Conservation (phyloP, 495 filamentous ascomycete species). For the Elasticomyces elasticus region DNA sequence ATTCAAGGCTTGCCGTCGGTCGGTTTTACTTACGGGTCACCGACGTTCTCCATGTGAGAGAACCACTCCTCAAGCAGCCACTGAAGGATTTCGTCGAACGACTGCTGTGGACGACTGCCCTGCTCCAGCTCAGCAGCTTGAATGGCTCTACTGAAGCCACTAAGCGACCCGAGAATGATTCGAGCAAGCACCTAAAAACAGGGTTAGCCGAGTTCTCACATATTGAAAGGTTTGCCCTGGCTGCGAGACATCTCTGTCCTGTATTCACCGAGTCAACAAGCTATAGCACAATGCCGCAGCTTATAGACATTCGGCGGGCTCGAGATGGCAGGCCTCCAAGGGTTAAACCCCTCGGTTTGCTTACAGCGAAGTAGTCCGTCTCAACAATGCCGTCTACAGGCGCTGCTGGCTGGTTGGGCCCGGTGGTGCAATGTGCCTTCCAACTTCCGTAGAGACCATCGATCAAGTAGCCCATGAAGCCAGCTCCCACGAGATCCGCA, state of each 20-base stretch:
- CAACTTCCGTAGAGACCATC: conserved; percentile 61
- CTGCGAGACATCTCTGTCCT: too few relatives aligned
- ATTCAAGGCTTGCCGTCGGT: too few relatives aligned
- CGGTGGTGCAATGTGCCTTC: conserved; percentile 63
- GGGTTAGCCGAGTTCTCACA: too few relatives aligned
- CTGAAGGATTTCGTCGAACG: conserved; percentile 41
- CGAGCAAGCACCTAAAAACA: too few relatives aligned
- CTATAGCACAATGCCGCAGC: too few relatives aligned
- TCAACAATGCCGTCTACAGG: conserved; percentile 59
- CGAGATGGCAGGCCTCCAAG: too few relatives aligned
- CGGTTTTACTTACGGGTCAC: conserved; percentile 54
- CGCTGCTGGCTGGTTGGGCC: conserved; percentile 55
- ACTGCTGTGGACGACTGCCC: too few relatives aligned
- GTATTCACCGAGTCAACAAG: too few relatives aligned
- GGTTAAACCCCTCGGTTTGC: too few relatives aligned
- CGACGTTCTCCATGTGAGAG: conserved; percentile 70
- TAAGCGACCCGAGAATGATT: conserved; percentile 59
- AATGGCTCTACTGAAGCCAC: conserved; percentile 33
- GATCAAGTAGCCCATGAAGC: conserved; percentile 56
- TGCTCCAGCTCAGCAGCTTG: conserved; percentile 25
- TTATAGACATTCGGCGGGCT: too few relatives aligned
- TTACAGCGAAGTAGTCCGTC: conserved; percentile 69
- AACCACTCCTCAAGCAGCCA: conserved; percentile 90
- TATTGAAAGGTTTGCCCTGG: too few relatives aligned
- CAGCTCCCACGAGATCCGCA: conserved; percentile 56